These are phyloP conservation scores for Polytrichum commune DNA, from an alignment of 225 moss, liverwort and hornwort genomes.

Conservation along the genomic window DNA sequence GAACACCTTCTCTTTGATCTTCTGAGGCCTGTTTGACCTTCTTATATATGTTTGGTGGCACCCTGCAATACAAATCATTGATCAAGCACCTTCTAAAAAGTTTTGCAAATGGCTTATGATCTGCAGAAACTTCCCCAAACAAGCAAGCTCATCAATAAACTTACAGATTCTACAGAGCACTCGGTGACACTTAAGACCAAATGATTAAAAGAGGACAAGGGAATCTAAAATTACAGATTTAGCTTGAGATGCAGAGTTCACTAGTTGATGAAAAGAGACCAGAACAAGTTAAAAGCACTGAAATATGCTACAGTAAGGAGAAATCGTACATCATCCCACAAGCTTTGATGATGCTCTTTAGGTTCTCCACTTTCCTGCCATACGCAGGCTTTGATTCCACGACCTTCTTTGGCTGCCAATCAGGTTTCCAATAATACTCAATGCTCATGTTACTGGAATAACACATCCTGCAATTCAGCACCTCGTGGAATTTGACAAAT, in stretches of 20 bases:
- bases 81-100: too few relatives aligned
- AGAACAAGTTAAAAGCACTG: too few relatives aligned
- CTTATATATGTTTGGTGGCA: conserved; percentile 75
- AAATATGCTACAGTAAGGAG: not conserved
- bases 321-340: conserved; percentile 73
- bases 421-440: too few relatives aligned
- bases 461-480: too few relatives aligned
- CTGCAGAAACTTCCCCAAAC: too few relatives aligned
- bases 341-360: conserved; percentile 69
- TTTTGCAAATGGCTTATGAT: too few relatives aligned
- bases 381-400: conserved; percentile 62
- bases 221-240: too few relatives aligned
- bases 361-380: conserved; percentile 71
- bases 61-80: conserved; percentile 34
- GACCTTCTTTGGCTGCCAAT: conserved; percentile 46
- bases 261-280: not conserved
- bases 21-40: conserved; percentile 84
- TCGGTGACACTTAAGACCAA: too few relatives aligned
- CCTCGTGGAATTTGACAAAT: too few relatives aligned
- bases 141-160: not conserved
- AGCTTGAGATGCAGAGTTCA: too few relatives aligned
- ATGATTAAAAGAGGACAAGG: too few relatives aligned
- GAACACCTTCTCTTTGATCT: conserved; percentile 55
- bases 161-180: not conserved
- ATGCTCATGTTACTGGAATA: too few relatives aligned